Evolutionary conservation across 2,329 filamentous ascomycete genomes (phyloP), one percentile per base, ranked within the genome.

Genomic region (Davidsoniella neocaledoniae): DNA sequence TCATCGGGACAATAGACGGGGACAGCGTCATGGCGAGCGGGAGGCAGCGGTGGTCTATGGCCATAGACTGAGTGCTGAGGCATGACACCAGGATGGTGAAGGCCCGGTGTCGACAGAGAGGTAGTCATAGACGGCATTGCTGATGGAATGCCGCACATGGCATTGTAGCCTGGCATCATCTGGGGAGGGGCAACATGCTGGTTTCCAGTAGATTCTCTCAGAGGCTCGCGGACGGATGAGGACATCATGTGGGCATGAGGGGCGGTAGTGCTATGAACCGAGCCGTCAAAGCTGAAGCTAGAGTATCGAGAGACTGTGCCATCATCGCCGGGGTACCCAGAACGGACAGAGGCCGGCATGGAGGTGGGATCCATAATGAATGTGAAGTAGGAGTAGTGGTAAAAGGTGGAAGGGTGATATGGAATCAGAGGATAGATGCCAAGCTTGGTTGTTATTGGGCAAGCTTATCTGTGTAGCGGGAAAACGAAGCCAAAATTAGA

Each of bases 191-290:
- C 5, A 17, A 46, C 43, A 19, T 48, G 47, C 8, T 41, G 46
- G 26, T 46, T 49, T 7, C 25, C 43, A 17, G 37, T 23, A n/a
- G 41, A 23, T 8, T 49, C 47, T 42, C 39, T 39, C 23, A 52
- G 26, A 23, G 49, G 36, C 6, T 49, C 47, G 16, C 51, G 51
- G 4, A 10, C 16, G n/a, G 49, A 41, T 3, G 41, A 25, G 9
- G 70, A 68, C 48, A 75, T 64, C 58, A 66, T 68, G 52, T 69
- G 63, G 25, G 70, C 67, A 51, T 70, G 61, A 48, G 68, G 17
- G 61, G 66, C 55, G 64, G 66, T 61, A 69, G 67, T 59, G 67
- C 70, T 39, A 69, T 65, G 55, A 69, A 57, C 54, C 64, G 58
- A 54, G 52, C 45, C 21, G 53, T 53, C 43, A 26, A 49, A 53